Percentiles rank a stretch among this genome's conserved stretches.
phyloP scores from a whole-genome alignment of 345 rosid genomes.

The Orychophragmus violaceus region DNA sequence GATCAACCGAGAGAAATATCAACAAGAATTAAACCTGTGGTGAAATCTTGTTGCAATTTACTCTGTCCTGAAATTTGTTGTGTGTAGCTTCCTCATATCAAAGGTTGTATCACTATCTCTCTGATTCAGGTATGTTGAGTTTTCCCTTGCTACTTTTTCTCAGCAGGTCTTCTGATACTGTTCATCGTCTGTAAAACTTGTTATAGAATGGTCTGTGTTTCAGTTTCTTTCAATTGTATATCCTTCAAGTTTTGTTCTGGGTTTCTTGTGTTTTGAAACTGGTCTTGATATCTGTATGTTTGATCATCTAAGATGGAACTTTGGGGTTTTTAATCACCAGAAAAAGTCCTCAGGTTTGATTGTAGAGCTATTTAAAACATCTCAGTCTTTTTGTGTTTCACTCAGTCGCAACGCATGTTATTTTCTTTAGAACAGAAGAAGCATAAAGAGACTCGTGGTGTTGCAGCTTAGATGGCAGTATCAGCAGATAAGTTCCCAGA shows the following conservation, averaged over 20 bases:
- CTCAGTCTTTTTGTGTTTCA: neutral
- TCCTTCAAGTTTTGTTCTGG: neutral
- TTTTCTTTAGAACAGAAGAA: neutral
- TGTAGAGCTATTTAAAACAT: neutral
- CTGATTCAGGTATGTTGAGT: conserved; percentile 23
- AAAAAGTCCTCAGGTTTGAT: neutral
- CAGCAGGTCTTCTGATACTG: neutral
- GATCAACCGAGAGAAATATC: conserved; percentile 15
- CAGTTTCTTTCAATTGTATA: neutral
- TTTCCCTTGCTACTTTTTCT: neutral
- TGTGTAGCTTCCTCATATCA: neutral
- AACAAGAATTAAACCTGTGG: neutral
- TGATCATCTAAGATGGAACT: conserved; percentile 8
- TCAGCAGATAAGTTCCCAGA: conserved; percentile 19
- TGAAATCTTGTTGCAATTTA: conserved; percentile 11
- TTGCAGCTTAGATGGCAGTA: conserved; percentile 35
- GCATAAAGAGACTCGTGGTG: neutral
- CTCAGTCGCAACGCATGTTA: neutral
- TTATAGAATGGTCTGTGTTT: neutral
- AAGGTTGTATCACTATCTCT: neutral
- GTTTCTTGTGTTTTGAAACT: conserved; percentile 2
- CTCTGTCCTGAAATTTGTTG: neutral
- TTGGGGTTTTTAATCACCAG: neutral
- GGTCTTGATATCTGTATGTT: neutral
- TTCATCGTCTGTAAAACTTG: conserved; percentile 9